Conservation (phyloP, 306 rosid genomes). For the Glycyrrhiza uralensis region DNA sequence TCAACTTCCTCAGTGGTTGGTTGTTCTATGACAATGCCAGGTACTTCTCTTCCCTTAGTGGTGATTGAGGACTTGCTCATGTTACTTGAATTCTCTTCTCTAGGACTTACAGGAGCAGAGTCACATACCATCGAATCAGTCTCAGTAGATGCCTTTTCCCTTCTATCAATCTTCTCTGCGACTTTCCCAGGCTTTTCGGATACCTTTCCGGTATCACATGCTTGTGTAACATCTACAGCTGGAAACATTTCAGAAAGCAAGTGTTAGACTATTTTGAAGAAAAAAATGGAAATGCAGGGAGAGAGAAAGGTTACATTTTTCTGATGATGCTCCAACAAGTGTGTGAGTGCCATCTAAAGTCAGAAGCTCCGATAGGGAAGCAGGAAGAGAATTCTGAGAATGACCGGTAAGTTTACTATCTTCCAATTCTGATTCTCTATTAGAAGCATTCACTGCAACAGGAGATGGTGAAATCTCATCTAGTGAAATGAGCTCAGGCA, state of each 20-base stretch:
- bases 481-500: constrained; percentile 45
- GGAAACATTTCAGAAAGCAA: constrained; percentile 31
- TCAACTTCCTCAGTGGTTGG: constrained; percentile 30
- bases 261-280: not conserved
- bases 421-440: constrained; percentile 31
- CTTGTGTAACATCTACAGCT: constrained; percentile 38
- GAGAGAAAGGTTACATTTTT: constrained; percentile 39
- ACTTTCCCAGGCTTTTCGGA: constrained; percentile 28
- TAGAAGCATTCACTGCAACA: constrained; percentile 12
- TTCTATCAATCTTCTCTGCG: constrained; percentile 21
- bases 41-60: constrained; percentile 31
- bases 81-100: constrained; percentile 22
- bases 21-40: constrained; percentile 25
- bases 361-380: constrained; percentile 28
- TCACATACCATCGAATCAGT: constrained; percentile 26
- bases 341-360: constrained; percentile 11
- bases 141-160: constrained; percentile 22
- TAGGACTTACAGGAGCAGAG: constrained; percentile 28
- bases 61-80: constrained; percentile 15
- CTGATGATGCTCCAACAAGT: constrained; percentile 24
- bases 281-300: not conserved
- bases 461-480: constrained; percentile 39
- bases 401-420: constrained; percentile 24
- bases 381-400: constrained; percentile 26
- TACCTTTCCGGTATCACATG: constrained; percentile 22